These are phyloP conservation scores for Peribolospora kevripleyi DNA, from an alignment of 768 basidiomycete genomes.

Conservation along the genomic window DNA sequence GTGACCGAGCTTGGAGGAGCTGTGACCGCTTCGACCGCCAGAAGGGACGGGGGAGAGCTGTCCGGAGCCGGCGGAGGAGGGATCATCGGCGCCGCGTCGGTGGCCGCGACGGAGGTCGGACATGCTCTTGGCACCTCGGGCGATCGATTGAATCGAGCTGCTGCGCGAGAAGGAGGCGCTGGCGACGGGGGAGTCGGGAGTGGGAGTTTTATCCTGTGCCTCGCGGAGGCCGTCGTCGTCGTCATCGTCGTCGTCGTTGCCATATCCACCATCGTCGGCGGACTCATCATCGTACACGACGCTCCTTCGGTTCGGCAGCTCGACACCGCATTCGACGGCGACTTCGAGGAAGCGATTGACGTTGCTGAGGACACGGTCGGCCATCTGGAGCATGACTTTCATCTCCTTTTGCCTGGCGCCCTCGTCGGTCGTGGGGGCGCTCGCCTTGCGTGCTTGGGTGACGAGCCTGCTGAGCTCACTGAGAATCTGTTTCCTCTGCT, in stretches of 20 bases:
- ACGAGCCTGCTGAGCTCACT: constrained; percentile 60
- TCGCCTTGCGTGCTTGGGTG: constrained; percentile 30
- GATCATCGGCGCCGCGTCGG: background rate
- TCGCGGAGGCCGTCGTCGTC: too few relatives aligned
- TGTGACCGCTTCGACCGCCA: constrained; percentile 1
- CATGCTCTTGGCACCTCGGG: constrained; percentile 3
- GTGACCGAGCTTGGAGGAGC: constrained; percentile 1
- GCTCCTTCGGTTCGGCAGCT: constrained; percentile 12
- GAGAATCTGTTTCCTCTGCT: constrained; percentile 60
- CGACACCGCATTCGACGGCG: constrained; percentile 20
- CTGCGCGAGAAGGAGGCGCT: background rate
- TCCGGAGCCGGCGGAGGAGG: background rate
- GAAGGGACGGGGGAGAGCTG: background rate
- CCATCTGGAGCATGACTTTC: constrained; percentile 52
- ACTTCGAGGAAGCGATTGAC: constrained; percentile 46
- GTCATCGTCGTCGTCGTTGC: too few relatives aligned
- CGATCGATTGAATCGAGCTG: background rate
- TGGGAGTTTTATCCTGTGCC: too few relatives aligned
- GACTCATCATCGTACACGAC: too few relatives aligned
- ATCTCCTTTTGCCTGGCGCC: constrained; percentile 33
- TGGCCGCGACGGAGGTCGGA: constrained; percentile 1
- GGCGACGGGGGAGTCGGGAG: background rate
- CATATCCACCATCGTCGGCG: too few relatives aligned
- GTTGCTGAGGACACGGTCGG: constrained; percentile 53
- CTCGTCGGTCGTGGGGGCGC: constrained; percentile 18